Conservation (phyloP, 352 stramenopile genomes). For the Phytophthora capsici region DNA sequence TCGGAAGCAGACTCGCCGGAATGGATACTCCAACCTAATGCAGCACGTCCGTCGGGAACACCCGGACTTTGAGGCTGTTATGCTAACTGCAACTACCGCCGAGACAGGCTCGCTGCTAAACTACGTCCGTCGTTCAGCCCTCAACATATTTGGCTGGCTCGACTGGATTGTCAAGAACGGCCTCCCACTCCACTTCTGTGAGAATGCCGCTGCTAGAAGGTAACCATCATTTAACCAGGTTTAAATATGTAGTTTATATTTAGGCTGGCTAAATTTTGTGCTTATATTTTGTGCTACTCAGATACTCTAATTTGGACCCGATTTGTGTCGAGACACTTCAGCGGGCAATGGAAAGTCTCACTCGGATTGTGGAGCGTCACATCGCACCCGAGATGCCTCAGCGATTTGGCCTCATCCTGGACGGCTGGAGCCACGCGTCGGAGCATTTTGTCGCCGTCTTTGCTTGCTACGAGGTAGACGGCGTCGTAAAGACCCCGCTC, state of each 20-base stretch:
- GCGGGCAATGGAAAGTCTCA: neutral
- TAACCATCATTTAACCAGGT: too few relatives aligned
- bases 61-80: constrained; percentile 3
- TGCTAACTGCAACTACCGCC: neutral
- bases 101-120: neutral
- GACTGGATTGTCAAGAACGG: constrained; percentile 13
- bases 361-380: neutral
- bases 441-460: constrained; percentile 19
- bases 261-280: too few relatives aligned
- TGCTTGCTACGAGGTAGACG: constrained; percentile 1
- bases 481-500: neutral
- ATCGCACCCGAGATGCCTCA: neutral
- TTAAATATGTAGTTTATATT: too few relatives aligned
- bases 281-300: too few relatives aligned
- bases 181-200: constrained; percentile 1
- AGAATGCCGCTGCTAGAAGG: constrained; percentile 3
- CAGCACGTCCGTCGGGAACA: constrained; percentile 1
- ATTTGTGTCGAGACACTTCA: constrained; percentile 1
- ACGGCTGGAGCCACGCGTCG: too few relatives aligned
- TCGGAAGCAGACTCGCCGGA: too few relatives aligned
- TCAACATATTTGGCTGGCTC: neutral
- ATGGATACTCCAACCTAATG: constrained; percentile 10
- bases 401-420: neutral
- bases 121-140: neutral
- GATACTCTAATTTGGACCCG: too few relatives aligned